These are phyloP conservation scores for Mycosphaerella sp. DNA, from an alignment of 2,329 filamentous ascomycete genomes.

Conservation along the genomic window DNA sequence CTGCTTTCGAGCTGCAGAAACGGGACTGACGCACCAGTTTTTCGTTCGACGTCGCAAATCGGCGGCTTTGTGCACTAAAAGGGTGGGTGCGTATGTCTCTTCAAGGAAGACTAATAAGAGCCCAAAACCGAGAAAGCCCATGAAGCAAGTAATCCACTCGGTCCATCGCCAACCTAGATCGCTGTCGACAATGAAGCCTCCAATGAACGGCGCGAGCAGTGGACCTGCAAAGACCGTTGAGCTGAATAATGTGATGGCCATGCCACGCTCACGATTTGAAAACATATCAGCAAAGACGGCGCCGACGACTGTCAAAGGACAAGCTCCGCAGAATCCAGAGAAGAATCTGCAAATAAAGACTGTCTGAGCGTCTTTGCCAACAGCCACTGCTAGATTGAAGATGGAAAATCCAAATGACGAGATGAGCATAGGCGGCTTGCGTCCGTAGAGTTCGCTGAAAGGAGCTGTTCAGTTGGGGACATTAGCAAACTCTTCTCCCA, in stretches of 20 bases:
- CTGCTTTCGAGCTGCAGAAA: not conserved
- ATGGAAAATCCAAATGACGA: conserved; percentile 35
- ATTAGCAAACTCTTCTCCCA: too few relatives aligned
- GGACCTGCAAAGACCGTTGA: conserved; percentile 35
- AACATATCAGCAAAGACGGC: conserved; percentile 42
- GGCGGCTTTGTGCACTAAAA: conserved; percentile 51
- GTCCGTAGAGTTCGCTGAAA: conserved; percentile 39
- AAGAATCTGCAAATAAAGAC: conserved; percentile 38
- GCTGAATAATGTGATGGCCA: conserved; percentile 36
- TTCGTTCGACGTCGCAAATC: conserved; percentile 50
- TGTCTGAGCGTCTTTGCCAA: conserved; percentile 36
- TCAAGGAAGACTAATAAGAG: conserved; percentile 50
- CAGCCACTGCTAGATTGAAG: conserved; percentile 46
- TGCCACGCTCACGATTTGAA: conserved; percentile 28
- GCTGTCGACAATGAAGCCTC: conserved; percentile 31
- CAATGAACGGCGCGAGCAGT: conserved; percentile 31
- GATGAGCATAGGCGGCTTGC: conserved; percentile 29
- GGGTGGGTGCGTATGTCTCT: conserved; percentile 54
- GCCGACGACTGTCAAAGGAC: conserved; percentile 44
- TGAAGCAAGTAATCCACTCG: conserved; percentile 47
- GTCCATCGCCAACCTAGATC: conserved; percentile 48
- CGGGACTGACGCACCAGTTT: conserved; percentile 42
- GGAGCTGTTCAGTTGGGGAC: conserved; percentile 36
- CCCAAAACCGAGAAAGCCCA: conserved; percentile 48
- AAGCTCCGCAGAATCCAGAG: conserved; percentile 34